A percentile compares a stretch with the other conserved stretches of the same genome.
Conservation (phyloP, 176 grass and related monocot species). For the Metroxylon sagu region DNA sequence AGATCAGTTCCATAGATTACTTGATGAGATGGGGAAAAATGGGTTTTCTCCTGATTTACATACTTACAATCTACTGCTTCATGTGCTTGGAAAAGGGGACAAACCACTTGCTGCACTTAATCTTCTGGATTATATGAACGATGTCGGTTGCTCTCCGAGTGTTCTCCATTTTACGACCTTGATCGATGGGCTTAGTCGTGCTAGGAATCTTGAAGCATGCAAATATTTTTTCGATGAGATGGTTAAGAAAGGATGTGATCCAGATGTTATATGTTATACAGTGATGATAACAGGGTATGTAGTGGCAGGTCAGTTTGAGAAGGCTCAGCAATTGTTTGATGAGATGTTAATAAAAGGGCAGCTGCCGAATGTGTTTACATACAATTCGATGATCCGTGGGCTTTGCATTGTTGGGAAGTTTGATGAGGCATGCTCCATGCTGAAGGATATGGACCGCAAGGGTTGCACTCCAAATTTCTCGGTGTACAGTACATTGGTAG, state of each 20-base stretch:
- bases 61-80: constrained; percentile 83
- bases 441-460: constrained; percentile 70
- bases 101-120: constrained; percentile 89
- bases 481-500: constrained; percentile 69
- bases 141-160: constrained; percentile 61
- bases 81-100: constrained; percentile 88
- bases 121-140: constrained; percentile 86
- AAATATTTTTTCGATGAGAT: constrained; percentile 95
- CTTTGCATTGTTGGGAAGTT: constrained; percentile 64
- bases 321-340: constrained; percentile 57
- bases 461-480: constrained; percentile 88
- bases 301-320: constrained; percentile 64
- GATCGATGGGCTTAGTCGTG: constrained; percentile 87
- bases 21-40: constrained; percentile 79
- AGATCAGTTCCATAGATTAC: constrained; percentile 68
- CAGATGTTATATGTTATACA: constrained; percentile 87
- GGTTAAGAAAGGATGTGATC: constrained; percentile 73
- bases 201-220: constrained; percentile 86
- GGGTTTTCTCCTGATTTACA: constrained; percentile 69
- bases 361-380: constrained; percentile 88
- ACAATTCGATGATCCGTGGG: constrained; percentile 71
- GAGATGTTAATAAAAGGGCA: constrained; percentile 71
- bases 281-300: constrained; percentile 80
- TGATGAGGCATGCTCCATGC: constrained; percentile 76
- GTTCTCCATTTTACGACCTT: constrained; percentile 95